These are phyloP conservation scores for Escovopsis sp. DNA, from an alignment of 2,329 filamentous ascomycete species.

Conservation along the genomic window DNA sequence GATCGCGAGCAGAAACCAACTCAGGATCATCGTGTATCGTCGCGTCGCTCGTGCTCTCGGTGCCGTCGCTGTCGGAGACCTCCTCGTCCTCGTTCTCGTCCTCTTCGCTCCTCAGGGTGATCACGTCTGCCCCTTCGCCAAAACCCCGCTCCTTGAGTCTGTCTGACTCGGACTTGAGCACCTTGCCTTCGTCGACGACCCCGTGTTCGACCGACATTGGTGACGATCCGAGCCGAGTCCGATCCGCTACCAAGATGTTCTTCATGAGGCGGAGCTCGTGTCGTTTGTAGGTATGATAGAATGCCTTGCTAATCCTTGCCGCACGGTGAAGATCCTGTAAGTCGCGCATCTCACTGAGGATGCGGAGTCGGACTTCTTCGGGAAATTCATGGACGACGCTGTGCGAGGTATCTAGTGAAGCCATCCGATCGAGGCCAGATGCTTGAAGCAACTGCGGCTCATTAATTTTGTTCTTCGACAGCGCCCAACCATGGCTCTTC, in stretches of 20 bases:
- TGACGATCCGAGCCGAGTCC: conserved; percentile 6
- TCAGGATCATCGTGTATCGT: conserved; percentile 4
- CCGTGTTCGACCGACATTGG: conserved; percentile 9
- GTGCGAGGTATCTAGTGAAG: conserved; percentile 14
- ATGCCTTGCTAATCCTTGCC: conserved; percentile 26
- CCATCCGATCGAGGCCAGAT: conserved; percentile 17
- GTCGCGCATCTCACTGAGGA: conserved; percentile 24
- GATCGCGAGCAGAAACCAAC: conserved; percentile 1
- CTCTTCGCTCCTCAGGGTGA: conserved; percentile 16
- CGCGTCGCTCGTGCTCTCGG: conserved; percentile 4
- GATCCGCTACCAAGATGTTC: conserved; percentile 16
- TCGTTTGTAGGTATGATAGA: conserved; percentile 29
- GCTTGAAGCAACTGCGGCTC: conserved; percentile 21
- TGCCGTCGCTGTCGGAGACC: conserved; percentile 12
- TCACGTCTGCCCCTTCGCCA: conserved; percentile 13
- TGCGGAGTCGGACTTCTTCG: conserved; percentile 22
- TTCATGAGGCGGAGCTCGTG: conserved; percentile 26
- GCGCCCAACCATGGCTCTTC: conserved; percentile 31
- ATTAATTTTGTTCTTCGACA: conserved; percentile 23
- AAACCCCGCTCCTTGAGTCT: conserved; percentile 13
- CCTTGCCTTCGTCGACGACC: conserved; percentile 19
- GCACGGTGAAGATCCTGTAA: conserved; percentile 27
- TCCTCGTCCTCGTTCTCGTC: conserved; percentile 15
- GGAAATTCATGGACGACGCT: conserved; percentile 19
- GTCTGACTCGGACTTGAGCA: conserved; percentile 16